A percentile compares a stretch with the other conserved stretches of the same genome.
Evolutionary conservation across 2,329 filamentous ascomycete species (phyloP).

Genomic region (Exophiala oligosperma): DNA sequence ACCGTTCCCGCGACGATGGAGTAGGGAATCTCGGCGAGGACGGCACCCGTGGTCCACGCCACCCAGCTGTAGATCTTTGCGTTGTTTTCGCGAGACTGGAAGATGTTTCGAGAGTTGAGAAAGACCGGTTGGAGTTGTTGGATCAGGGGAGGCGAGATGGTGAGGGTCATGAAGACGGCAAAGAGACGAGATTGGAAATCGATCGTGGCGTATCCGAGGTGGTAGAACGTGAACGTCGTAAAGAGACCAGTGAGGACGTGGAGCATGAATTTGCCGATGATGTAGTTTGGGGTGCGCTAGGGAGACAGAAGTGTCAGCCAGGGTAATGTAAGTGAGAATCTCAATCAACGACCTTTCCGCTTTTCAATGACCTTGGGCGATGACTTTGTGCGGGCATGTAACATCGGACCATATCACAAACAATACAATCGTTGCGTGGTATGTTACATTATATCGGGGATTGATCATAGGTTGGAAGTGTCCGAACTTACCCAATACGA

Average conservation of each 20-base stretch:
- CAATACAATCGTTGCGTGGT: too few species aligned
- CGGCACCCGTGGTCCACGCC: constrained; percentile 65
- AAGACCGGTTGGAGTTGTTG: constrained; percentile 76
- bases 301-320: background rate
- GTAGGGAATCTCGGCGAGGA: constrained; percentile 71
- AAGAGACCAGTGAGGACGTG: constrained; percentile 65
- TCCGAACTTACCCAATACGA: constrained; percentile 55
- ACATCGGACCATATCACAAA: too few species aligned
- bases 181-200: constrained; percentile 73
- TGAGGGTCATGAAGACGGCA: constrained; percentile 74
- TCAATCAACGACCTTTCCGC: too few species aligned
- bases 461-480: too few species aligned
- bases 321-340: too few species aligned
- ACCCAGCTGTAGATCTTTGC: constrained; percentile 78
- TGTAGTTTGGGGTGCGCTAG: constrained; percentile 60
- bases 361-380: background rate
- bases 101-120: constrained; percentile 65
- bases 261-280: constrained; percentile 59
- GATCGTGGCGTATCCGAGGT: constrained; percentile 56
- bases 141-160: constrained; percentile 71
- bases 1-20: constrained; percentile 64
- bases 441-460: too few species aligned
- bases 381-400: background rate
- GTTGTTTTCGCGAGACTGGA: constrained; percentile 70
- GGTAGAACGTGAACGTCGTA: constrained; percentile 71